Evolutionary conservation across 2,329 filamentous ascomycete genomes (phyloP), one percentile per base, ranked within the genome.

Genomic region (Monilinia fructicola): DNA sequence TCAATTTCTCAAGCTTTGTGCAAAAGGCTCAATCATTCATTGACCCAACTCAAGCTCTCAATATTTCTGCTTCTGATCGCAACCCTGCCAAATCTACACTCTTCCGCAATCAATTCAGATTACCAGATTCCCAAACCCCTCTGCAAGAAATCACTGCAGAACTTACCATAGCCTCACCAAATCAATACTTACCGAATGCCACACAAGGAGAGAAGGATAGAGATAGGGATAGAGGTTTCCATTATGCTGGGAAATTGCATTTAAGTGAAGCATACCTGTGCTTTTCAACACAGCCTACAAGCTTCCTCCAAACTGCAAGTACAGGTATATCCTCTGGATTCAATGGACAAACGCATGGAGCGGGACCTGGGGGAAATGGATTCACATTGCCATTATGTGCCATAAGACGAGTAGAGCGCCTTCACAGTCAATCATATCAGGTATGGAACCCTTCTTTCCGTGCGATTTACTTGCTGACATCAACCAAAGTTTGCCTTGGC

Each of bases 111-210:
- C 95, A 99, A 80, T 99, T 99, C 82, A 92, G 95, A 72, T 89
- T 99, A 44, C 95, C 95, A 55, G 88, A 92, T 76, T 90, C 92
- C 50, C 94, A 99, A 80, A 93, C 91, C 70, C 95, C 95, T 66
- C 85, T 98, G 67, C 93, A 96, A 80, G 95, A 99, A 82, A 97
- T 99, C 80, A 93, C 91, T 69, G 93, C 95, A 76, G 95, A 99
- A 82, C 87, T 99, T 68, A 96, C 93, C 66, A 91, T 99, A 67
- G 89, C 90, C 65, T 88, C 86, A 69, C 86, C 87, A 70, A 70
- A 72, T 12, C 64, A 69, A 50, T 75, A 75, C 64, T 68, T 72
- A n/a, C 71, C 76, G 62, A 91, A 89, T 78, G 85, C 82, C 72
- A 88, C 84, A 68, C 86, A 89, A 59, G 88, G 89, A 68, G 90